Conservation (phyloP, 2,329 filamentous ascomycete genomes). For the Gnomoniopsis sp. region DNA sequence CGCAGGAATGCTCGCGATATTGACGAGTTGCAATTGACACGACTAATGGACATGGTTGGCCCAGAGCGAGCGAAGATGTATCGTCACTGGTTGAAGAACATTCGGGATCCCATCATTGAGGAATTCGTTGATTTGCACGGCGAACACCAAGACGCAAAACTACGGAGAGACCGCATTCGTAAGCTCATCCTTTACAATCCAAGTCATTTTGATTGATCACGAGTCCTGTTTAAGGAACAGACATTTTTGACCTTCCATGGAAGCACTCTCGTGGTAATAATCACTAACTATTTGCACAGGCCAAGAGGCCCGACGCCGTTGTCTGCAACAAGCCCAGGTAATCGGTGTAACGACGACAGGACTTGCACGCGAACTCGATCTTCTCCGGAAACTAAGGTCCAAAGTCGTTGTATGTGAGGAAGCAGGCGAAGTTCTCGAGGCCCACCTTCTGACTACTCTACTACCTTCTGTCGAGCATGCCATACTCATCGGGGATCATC, state of each 20-base stretch:
- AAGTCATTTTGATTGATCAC: no score
- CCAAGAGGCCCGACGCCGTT: slow-evolving; percentile 34
- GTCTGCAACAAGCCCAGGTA: slow-evolving; percentile 39
- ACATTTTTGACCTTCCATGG: background rate
- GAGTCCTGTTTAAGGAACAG: no score
- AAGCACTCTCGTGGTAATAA: background rate
- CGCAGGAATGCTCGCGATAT: background rate
- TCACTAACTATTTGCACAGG: background rate
- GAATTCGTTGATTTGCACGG: slow-evolving; percentile 6
- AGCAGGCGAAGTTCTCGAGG: slow-evolving; percentile 65
- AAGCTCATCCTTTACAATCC: background rate
- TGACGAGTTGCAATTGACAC: background rate
- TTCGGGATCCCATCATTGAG: slow-evolving; percentile 21
- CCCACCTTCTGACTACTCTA: slow-evolving; percentile 57
- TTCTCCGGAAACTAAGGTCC: slow-evolving; percentile 44
- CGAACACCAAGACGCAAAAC: slow-evolving; percentile 8
- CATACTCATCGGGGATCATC: slow-evolving; percentile 62
- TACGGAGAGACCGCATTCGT: background rate
- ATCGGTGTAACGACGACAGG: slow-evolving; percentile 61
- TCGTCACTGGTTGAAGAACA: slow-evolving; percentile 27
- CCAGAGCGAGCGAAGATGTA: slow-evolving; percentile 26
- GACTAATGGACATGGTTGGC: slow-evolving; percentile 21
- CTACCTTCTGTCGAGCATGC: slow-evolving; percentile 58
- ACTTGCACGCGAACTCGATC: slow-evolving; percentile 46
- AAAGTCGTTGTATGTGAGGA: slow-evolving; percentile 66